phyloP scores from a whole-genome alignment of 176 grass and related monocot genomes.

The Eleusine coracana region DNA sequence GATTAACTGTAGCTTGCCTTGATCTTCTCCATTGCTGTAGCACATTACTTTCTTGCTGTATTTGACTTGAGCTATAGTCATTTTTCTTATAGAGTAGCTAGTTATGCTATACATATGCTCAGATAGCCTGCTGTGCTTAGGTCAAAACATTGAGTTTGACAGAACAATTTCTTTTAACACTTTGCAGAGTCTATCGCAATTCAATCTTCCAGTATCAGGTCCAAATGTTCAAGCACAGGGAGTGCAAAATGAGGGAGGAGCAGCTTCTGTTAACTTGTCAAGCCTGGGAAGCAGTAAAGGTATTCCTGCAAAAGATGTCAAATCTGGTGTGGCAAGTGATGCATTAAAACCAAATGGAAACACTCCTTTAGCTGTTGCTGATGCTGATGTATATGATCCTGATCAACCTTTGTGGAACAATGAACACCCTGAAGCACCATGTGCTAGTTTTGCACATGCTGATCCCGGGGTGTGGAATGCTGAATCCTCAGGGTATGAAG shows the following conservation, averaged over 20 bases:
- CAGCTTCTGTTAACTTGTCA: slow-evolving; percentile 47
- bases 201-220: slow-evolving; percentile 82
- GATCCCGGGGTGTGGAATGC: slow-evolving; percentile 55
- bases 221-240: slow-evolving; percentile 58
- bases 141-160: slow-evolving; percentile 36
- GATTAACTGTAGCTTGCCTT: slow-evolving; percentile 39
- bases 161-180: slow-evolving; percentile 25
- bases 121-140: slow-evolving; percentile 29
- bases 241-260: slow-evolving; percentile 64
- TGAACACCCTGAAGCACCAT: slow-evolving; percentile 59
- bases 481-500: slow-evolving; percentile 56
- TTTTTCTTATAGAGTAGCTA: slow-evolving; percentile 3
- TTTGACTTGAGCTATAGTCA: slow-evolving; percentile 11
- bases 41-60: slow-evolving; percentile 35
- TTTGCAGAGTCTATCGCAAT: slow-evolving; percentile 90
- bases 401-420: slow-evolving; percentile 98
- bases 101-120: slow-evolving; percentile 35
- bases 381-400: slow-evolving; percentile 97
- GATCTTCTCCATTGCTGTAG: neutral
- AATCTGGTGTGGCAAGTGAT: slow-evolving; percentile 62
- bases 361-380: slow-evolving; percentile 51
- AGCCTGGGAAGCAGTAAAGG: slow-evolving; percentile 50
- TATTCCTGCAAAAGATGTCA: slow-evolving; percentile 58
- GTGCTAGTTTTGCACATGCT: slow-evolving; percentile 50
- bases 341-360: slow-evolving; percentile 61